Base-by-base conservation (phyloP, 257 asterid genomes). In the Pogostemon cablin region DNA sequence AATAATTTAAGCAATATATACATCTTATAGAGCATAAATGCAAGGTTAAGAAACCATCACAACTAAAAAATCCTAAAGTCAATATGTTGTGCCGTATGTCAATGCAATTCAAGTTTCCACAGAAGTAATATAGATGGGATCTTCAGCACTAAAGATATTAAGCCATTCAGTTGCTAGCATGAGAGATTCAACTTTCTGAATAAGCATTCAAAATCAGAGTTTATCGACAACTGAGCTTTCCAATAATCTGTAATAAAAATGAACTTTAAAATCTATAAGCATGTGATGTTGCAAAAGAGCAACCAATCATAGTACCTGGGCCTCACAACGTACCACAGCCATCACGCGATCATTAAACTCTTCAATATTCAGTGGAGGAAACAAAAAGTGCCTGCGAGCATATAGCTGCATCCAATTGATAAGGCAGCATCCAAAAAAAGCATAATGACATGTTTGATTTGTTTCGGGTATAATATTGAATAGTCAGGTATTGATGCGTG, bases 261-360 rank as follows among this genome's bases (percentile, higher is more conserved):
- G 52, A 49, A 62, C 48, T 46, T 58, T 39, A 17, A 61, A 67
- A 20, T 9, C 53, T 17, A 34, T 9, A 66, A 15, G 42, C 48
- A 40, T 25, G 32, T 25, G 32, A 25, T 25, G 32, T 25, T 25
- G 32, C 32, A 25, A 25, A 25, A 6, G 17, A 25, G 71, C 12
- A 74, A 61, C 41, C 2, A 43, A 56, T 40, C 67, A 69, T 15
- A 84, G 65, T 84, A 91, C 99, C 84, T 93, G 98, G 70, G 99
- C 88, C 78, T 93, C 99, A 73, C 99, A 93, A 41, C 98, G 96
- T 17, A 91, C 99, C 3, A 91, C 90, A 52, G 99, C 96, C 95
- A 86, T 89, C 83, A 93, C 99, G 2, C 93, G 87, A 54, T 89
- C 92, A 60, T 89, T 91, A 75, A 79, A 89, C 58, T 91, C 96